Base-by-base conservation (phyloP, 176 grass and related monocot genomes). In the Cenchrus purpureus region DNA sequence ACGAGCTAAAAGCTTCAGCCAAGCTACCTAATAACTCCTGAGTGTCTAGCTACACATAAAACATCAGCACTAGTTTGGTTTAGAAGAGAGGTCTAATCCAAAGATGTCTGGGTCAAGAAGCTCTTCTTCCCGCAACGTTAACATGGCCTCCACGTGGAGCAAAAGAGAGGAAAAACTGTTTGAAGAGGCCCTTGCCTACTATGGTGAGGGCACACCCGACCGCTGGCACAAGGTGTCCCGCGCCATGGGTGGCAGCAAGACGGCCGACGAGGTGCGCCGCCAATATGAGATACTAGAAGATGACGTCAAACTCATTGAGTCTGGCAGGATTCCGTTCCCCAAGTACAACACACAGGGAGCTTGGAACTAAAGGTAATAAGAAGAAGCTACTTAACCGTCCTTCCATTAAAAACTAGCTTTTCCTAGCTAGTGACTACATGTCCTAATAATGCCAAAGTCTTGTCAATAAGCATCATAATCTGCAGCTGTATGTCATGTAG, bases 161-260 rank as follows among this genome's bases (percentile, higher is more conserved):
- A 6, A 34, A 1, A 88, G 70, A 84, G 90, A 98, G 81, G 92
- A 98, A 83, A 98, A 98, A 87, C 86, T 87, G 75, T 98, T 98
- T 29, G 96, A 98, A 84, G 83, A 93, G 85, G 93, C 84, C 11
- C 86, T 98, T 37, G 93, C 96, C 3, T 83, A 77, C 71, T 92
- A 92, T 5, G 83, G 89, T 50, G 87, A 95, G 74, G 96, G 75
- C 73, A 95, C 96, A 5, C 93, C 93, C 10, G 93, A 98, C 70
- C 93, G 89, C 65, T 98, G 93, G 93, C 85, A 87, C 63, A 95
- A 98, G 79, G 91, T 98, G 48, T 90, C 96, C 10, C 89, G 88
- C 2, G 89, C 89, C 73, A 86, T 98, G 75, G 91, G 91, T 14
- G 89, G 93, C 13, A 94, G 78, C 52, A 98, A 81, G 89, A 90